A percentile compares a stretch with the other conserved stretches of the same genome.
Evolutionary conservation across 805 yeast species (phyloP).

Genomic region (Nakazawaea populi): DNA sequence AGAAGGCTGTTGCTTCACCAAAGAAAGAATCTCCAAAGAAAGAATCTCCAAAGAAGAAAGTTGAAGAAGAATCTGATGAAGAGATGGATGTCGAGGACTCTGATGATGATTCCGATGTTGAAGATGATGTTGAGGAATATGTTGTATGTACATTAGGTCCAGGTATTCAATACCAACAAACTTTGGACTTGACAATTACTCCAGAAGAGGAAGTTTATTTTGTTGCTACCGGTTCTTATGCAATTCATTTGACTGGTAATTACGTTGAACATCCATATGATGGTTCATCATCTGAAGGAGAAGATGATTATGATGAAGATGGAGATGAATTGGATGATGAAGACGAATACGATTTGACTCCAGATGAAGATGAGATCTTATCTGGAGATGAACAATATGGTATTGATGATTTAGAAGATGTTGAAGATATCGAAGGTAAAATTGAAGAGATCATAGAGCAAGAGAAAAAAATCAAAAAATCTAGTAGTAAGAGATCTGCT

Average conservation of each 20-base stretch:
- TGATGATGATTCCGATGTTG: slow-evolving; percentile 55
- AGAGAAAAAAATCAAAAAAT: slow-evolving; percentile 33
- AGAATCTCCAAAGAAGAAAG: slow-evolving; percentile 20
- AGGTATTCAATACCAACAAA: slow-evolving; percentile 77
- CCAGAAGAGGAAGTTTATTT: slow-evolving; percentile 94
- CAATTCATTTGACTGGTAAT: slow-evolving; percentile 90
- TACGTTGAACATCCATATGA: slow-evolving; percentile 94
- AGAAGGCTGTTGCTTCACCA: slow-evolving; percentile 23
- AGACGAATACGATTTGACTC: slow-evolving; percentile 60
- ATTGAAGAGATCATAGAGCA: slow-evolving; percentile 70
- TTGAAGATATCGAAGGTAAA: slow-evolving; percentile 64
- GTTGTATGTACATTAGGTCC: slow-evolving; percentile 91
- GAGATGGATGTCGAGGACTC: slow-evolving; percentile 40
- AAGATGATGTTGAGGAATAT: slow-evolving; percentile 75
- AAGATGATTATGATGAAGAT: slow-evolving; percentile 42
- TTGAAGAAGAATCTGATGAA: slow-evolving; percentile 34
- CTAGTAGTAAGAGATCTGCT: slow-evolving; percentile 11
- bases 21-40: slow-evolving; percentile 26
- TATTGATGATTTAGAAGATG: slow-evolving; percentile 60
- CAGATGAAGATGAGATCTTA: slow-evolving; percentile 66
- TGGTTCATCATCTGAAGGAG: slow-evolving; percentile 48
- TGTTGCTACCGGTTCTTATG: slow-evolving; percentile 94
- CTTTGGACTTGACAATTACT: slow-evolving; percentile 80
- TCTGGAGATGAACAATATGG: slow-evolving; percentile 45
- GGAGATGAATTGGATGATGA: slow-evolving; percentile 37